These are phyloP conservation scores for Vitis vinifera DNA, from an alignment of 164 flowering plant species.

Conservation along the genomic window DNA sequence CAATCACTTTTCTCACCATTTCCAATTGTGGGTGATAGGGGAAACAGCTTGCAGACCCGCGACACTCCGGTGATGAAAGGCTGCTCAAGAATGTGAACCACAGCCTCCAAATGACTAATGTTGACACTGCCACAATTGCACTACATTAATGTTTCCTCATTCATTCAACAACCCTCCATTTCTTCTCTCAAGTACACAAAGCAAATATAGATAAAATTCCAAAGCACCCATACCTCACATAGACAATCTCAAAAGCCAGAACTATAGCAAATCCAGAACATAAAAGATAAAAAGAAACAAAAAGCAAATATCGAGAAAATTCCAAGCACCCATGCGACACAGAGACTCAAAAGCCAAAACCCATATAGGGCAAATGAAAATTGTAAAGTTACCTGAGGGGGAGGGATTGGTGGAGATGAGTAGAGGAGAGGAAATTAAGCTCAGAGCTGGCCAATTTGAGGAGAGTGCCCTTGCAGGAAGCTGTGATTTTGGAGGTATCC, in stretches of 20 bases:
- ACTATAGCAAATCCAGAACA: too few relatives aligned
- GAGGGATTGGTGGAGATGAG: slow-evolving; percentile 17
- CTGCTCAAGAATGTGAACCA: slow-evolving; percentile 65
- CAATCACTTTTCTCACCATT: slow-evolving; percentile 11
- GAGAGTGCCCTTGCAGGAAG: slow-evolving; percentile 63
- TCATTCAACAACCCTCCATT: background rate
- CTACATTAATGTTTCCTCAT: background rate
- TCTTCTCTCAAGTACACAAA: background rate
- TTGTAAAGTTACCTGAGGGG: slow-evolving; percentile 36
- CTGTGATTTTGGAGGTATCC: slow-evolving; percentile 40
- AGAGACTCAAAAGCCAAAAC: too few relatives aligned
- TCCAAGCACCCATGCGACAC: background rate
- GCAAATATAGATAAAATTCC: background rate
- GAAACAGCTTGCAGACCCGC: slow-evolving; percentile 79
- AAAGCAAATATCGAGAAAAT: background rate
- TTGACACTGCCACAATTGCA: slow-evolving; percentile 52
- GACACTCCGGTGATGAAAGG: slow-evolving; percentile 71
- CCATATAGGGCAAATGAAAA: too few relatives aligned
- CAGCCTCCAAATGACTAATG: slow-evolving; percentile 78
- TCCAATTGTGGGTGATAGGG: slow-evolving; percentile 16
- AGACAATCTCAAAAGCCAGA: too few relatives aligned
- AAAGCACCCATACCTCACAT: background rate
- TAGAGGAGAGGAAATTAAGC: slow-evolving; percentile 58
- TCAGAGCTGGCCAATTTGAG: slow-evolving; percentile 61
- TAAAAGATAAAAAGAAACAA: too few relatives aligned